phyloP scores from a whole-genome alignment of 306 rosid species.

The Trifolium pratense region DNA sequence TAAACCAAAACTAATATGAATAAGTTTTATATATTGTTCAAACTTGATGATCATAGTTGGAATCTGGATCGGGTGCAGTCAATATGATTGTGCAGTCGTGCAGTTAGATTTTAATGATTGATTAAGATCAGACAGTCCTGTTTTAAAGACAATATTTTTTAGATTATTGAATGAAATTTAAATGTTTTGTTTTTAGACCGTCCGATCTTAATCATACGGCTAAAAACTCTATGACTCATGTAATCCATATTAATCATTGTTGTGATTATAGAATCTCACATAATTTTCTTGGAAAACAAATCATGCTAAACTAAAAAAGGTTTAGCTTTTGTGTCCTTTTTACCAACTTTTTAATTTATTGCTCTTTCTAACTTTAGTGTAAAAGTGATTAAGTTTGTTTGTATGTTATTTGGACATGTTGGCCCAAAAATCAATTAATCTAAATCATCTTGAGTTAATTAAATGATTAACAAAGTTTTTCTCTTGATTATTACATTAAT shows the following conservation, averaged over 20 bases:
- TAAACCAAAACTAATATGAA: not conserved
- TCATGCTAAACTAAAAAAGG: conserved; percentile 20
- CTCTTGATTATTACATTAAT: not conserved
- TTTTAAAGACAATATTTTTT: too few species aligned
- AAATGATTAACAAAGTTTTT: not conserved
- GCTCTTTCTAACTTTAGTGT: conserved; percentile 12
- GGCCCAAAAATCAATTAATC: not conserved
- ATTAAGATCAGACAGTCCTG: too few species aligned
- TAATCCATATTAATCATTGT: too few species aligned
- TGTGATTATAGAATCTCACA: conserved; percentile 6
- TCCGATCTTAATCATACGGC: too few species aligned
- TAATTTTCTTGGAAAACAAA: conserved; percentile 18
- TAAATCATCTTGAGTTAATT: too few species aligned
- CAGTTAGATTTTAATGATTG: too few species aligned
- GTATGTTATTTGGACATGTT: conserved; percentile 13
- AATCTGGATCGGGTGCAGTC: too few species aligned
- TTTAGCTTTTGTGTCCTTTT: not conserved
- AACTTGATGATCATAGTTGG: not conserved
- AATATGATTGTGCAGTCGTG: too few species aligned
- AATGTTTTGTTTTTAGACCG: too few species aligned
- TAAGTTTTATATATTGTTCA: conserved; percentile 19
- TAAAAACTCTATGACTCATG: too few species aligned
- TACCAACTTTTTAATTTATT: not conserved
- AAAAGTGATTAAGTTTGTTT: not conserved
- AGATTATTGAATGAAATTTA: too few species aligned